Conservation (phyloP, 2,329 filamentous ascomycete genomes). For the Curvularia spicifera region DNA sequence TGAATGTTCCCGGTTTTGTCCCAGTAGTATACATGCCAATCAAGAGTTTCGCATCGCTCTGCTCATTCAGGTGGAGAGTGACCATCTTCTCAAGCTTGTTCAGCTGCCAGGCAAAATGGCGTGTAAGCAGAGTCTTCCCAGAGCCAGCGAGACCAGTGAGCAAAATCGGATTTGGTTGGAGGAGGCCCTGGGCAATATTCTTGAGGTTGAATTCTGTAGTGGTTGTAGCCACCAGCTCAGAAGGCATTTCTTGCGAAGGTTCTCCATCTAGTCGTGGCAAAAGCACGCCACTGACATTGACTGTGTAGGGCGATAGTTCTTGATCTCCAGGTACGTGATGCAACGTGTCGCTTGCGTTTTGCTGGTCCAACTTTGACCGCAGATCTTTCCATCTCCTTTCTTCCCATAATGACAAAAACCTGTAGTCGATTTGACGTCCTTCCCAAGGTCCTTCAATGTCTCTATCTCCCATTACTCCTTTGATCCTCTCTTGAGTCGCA, state of each 20-base stretch:
- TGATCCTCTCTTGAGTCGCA: slow-evolving; percentile 74
- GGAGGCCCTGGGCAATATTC: slow-evolving; percentile 70
- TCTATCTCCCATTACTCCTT: slow-evolving; percentile 68
- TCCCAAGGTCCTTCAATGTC: slow-evolving; percentile 76
- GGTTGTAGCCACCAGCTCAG: slow-evolving; percentile 64
- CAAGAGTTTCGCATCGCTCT: slow-evolving; percentile 96
- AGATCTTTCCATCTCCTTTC: slow-evolving; percentile 59
- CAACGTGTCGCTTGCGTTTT: not conserved
- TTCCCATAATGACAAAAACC: slow-evolving; percentile 72
- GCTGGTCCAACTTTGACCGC: slow-evolving; percentile 18
- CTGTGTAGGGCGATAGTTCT: slow-evolving; percentile 41
- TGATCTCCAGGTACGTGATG: slow-evolving; percentile 15
- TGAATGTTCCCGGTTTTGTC: slow-evolving; percentile 84
- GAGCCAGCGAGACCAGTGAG: slow-evolving; percentile 83
- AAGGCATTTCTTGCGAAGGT: slow-evolving; percentile 34
- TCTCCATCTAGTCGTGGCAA: slow-evolving; percentile 47
- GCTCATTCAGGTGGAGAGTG: slow-evolving; percentile 94
- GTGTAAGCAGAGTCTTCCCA: slow-evolving; percentile 87
- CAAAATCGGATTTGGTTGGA: slow-evolving; percentile 73
- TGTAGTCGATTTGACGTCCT: slow-evolving; percentile 76
- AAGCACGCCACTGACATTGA: slow-evolving; percentile 47
- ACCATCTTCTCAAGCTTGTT: slow-evolving; percentile 84
- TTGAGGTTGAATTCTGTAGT: slow-evolving; percentile 78
- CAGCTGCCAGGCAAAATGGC: slow-evolving; percentile 80
- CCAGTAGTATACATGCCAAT: slow-evolving; percentile 94